These are phyloP conservation scores for Westerdykella aurantiaca DNA, from an alignment of 2,329 filamentous ascomycete genomes.

Conservation along the genomic window DNA sequence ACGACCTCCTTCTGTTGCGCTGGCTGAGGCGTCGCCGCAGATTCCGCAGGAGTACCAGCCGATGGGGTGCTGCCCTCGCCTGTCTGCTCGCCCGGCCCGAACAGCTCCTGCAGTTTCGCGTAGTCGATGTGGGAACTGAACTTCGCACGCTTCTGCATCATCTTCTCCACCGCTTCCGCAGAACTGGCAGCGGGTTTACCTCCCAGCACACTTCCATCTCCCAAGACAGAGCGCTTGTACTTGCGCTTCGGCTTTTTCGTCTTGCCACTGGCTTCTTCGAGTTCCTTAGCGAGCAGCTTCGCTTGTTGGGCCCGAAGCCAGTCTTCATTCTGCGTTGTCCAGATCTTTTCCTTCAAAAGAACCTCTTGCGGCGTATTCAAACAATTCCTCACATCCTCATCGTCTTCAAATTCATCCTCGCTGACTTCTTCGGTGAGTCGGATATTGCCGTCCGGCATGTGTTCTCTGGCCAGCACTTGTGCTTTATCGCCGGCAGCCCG, in stretches of 20 bases:
- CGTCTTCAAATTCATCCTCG: constrained; percentile 80
- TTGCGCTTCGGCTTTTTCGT: constrained; percentile 46
- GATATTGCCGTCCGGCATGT: constrained; percentile 22
- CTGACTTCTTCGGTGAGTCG: constrained; percentile 53
- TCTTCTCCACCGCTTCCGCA: constrained; percentile 42
- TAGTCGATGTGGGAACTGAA: constrained; percentile 46
- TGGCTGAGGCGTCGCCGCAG: constrained; percentile 3
- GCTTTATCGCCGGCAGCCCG: constrained; percentile 24
- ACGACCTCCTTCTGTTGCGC: constrained; percentile 6
- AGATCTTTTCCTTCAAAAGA: constrained; percentile 80
- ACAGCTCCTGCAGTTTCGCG: constrained; percentile 40
- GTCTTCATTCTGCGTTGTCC: constrained; percentile 91
- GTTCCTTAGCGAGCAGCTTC: constrained; percentile 69
- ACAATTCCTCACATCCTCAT: constrained; percentile 80
- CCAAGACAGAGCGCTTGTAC: constrained; percentile 35
- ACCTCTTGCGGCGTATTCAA: constrained; percentile 68
- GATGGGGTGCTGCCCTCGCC: constrained; percentile 4
- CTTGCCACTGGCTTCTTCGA: constrained; percentile 49
- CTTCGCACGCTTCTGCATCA: constrained; percentile 42
- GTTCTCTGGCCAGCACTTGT: constrained; percentile 20
- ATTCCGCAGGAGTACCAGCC: constrained; percentile 12
- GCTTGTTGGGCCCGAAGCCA: constrained; percentile 84
- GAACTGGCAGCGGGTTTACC: constrained; percentile 40
- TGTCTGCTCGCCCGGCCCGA: constrained; percentile 11
- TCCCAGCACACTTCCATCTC: constrained; percentile 39